Conservation (phyloP, 148 eudicot genomes). For the Camellia sinensis region DNA sequence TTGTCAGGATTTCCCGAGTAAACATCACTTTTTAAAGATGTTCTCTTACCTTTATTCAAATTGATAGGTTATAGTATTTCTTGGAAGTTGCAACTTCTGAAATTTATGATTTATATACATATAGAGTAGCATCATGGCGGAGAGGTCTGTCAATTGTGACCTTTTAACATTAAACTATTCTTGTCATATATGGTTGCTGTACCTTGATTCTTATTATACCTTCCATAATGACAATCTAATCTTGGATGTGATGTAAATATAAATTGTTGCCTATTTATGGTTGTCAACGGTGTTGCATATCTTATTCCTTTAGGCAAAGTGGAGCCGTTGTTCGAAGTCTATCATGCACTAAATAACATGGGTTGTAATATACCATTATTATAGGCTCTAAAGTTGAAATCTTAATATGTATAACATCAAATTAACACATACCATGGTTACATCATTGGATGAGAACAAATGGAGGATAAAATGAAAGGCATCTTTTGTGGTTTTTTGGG, state of each 20-base stretch:
- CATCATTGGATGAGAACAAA: background rate
- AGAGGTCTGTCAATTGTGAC: background rate
- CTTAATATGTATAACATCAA: background rate
- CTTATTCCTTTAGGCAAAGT: background rate
- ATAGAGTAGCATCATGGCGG: background rate
- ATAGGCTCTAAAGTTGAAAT: background rate
- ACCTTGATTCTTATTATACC: background rate
- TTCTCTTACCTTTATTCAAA: background rate
- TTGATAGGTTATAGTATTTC: background rate
- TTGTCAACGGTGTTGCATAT: background rate
- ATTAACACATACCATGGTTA: background rate
- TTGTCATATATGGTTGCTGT: background rate
- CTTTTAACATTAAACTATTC: background rate
- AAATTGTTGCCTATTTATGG: background rate
- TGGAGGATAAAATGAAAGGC: background rate
- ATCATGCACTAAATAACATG: background rate
- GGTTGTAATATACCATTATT: background rate
- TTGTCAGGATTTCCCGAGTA: background rate
- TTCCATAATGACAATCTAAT: background rate
- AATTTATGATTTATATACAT: background rate
- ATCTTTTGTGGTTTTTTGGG: background rate
- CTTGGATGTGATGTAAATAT: background rate
- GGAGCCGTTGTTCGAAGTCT: background rate
- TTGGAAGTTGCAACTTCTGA: background rate
- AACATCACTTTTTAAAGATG: background rate